phyloP scores from a whole-genome alignment of 2,329 filamentous ascomycete species.

The Didymella keratinophila region DNA sequence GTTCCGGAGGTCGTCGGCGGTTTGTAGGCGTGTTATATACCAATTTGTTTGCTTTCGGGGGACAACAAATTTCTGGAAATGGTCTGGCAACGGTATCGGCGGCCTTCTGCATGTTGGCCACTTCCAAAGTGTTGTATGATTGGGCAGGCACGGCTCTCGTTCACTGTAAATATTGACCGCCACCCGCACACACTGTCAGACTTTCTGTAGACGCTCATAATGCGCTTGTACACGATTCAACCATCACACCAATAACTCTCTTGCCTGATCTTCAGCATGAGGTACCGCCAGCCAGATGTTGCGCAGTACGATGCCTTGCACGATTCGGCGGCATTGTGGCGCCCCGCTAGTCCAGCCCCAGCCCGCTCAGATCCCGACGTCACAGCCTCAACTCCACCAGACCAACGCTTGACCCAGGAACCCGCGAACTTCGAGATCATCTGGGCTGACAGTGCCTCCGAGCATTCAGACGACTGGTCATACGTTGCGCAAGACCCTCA shows the following conservation, averaged over 20 bases:
- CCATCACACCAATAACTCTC: neutral
- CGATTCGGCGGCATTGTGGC: conserved; percentile 3
- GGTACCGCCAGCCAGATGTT: neutral
- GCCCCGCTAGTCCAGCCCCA: conserved; percentile 2
- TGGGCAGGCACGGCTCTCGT: conserved; percentile 14
- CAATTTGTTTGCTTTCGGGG: conserved; percentile 7
- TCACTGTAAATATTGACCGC: conserved; percentile 18
- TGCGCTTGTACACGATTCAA: neutral
- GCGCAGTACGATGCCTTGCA: neutral
- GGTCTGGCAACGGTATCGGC: conserved; percentile 5
- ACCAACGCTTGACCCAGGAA: conserved; percentile 5
- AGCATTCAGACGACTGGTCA: conserved; percentile 8
- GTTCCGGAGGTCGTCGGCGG: conserved; percentile 16
- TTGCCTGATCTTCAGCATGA: neutral
- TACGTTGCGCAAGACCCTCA: conserved; percentile 8
- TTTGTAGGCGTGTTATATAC: conserved; percentile 18
- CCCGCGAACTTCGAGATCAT: conserved; percentile 12
- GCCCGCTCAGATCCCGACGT: conserved; percentile 4
- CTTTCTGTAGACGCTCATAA: conserved; percentile 6
- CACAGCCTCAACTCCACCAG: conserved; percentile 18
- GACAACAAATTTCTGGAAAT: neutral
- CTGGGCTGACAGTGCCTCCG: conserved; percentile 6
- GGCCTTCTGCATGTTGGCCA: conserved; percentile 7
- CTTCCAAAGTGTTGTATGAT: conserved; percentile 11
- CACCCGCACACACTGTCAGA: conserved; percentile 2